Conservation (phyloP, 1,139 yeast genomes). For the Blastobotrys raffinosifermentans region DNA sequence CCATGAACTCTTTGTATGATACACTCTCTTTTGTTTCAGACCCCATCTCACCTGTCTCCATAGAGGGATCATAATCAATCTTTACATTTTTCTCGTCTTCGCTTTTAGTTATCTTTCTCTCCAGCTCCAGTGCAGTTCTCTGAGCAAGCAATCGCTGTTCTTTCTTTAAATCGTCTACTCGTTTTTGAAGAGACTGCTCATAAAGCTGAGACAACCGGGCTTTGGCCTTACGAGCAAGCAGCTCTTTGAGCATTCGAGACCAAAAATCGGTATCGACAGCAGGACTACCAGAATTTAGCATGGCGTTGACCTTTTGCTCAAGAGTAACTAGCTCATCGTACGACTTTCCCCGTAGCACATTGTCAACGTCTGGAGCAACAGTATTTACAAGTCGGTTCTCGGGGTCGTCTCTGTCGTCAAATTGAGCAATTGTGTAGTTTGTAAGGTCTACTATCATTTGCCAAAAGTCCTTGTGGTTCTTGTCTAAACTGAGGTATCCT, state of each 20-base stretch:
- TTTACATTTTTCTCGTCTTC: neutral
- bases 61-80: neutral
- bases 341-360: slow-evolving; percentile 25
- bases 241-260: slow-evolving; percentile 26
- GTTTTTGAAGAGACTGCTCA: slow-evolving; percentile 14
- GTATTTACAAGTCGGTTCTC: slow-evolving; percentile 19
- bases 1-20: too few relatives aligned
- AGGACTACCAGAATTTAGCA: slow-evolving; percentile 19
- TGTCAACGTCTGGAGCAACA: slow-evolving; percentile 30
- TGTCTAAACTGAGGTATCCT: slow-evolving; percentile 21
- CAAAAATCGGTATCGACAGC: slow-evolving; percentile 31
- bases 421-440: slow-evolving; percentile 3
- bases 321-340: slow-evolving; percentile 24
- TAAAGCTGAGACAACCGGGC: slow-evolving; percentile 18
- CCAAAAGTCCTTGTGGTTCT: slow-evolving; percentile 23
- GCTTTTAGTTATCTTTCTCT: slow-evolving; percentile 3
- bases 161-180: slow-evolving; percentile 14
- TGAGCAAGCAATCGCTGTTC: slow-evolving; percentile 6
- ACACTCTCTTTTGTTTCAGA: neutral
- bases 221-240: slow-evolving; percentile 23
- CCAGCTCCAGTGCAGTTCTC: neutral
- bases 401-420: slow-evolving; percentile 4
- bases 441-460: slow-evolving; percentile 11
- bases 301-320: slow-evolving; percentile 21
- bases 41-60: neutral